Base-by-base conservation (phyloP, 257 asterid genomes). In the Knoxia roxburghii region DNA sequence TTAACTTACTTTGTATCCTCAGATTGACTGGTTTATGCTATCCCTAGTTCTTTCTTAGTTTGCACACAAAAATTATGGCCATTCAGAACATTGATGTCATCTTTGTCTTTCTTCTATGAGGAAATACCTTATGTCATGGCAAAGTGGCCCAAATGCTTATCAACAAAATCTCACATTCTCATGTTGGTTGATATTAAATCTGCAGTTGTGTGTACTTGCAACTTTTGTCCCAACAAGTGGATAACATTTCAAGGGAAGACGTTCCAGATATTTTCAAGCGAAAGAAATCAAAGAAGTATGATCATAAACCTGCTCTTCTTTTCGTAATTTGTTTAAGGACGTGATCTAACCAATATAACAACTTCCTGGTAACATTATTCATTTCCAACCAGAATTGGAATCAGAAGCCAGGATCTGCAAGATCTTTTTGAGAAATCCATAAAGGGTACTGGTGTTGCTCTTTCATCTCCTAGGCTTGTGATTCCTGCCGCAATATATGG, bases 401-500 rank as follows among this genome's bases (percentile, higher is more conserved):
- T 94, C 70, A 81, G 99, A 79, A 87, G 93, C 40, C 78, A 87
- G 73, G 99, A 94, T 76, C 78, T 90, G 71, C 79, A 84, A 72
- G 96, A 90, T 65, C 13, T 67, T 10, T 72, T 94, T 68, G 95
- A 86, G 81, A 94, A 59, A 78, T 48, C 90, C 32, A 57, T 85
- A 6, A 88, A 79, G 84, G 97, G 99, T 65, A 71, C 84, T 61
- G 71, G 89, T 65, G 62, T 94, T 68, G 97, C 97, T 68, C 95
- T 94, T 70, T 94, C 97, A 65, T 94, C 99, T 69, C 96, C 99
- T 5, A 83, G 99, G 86, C 96, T 94, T 69, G 93, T 84, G 59
- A 50, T 94, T 72, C 99, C 99, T 67, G 97, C 87, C 12, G 90
- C 84, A 68, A 87, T 94, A 75, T 94, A 88, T 66, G 96, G 88